phyloP scores from a whole-genome alignment of 2,329 filamentous ascomycete genomes.

The Phyllosticta capitalensis region DNA sequence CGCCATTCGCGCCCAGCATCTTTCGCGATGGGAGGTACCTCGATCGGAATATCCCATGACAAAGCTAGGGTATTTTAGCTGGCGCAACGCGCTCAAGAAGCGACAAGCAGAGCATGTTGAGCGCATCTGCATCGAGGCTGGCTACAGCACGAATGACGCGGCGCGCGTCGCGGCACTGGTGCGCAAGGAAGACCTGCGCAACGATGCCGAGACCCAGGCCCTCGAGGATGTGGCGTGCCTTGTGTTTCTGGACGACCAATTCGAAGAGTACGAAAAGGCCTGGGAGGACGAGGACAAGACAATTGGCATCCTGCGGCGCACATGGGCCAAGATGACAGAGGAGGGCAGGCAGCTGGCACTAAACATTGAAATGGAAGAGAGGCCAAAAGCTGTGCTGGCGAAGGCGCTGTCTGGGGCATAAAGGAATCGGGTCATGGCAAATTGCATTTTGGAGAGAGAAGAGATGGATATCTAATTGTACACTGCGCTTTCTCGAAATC shows the following conservation, averaged over 20 bases:
- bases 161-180: slow-evolving; percentile 61
- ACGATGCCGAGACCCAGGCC: slow-evolving; percentile 58
- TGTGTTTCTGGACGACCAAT: slow-evolving; percentile 80
- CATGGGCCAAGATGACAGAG: slow-evolving; percentile 33
- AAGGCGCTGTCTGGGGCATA: slow-evolving; percentile 3
- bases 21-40: slow-evolving; percentile 76
- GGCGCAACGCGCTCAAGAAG: slow-evolving; percentile 66
- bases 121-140: slow-evolving; percentile 43
- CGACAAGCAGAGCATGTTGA: slow-evolving; percentile 55
- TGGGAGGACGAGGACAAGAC: slow-evolving; percentile 78
- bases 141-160: slow-evolving; percentile 45
- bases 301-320: slow-evolving; percentile 38
- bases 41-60: slow-evolving; percentile 65
- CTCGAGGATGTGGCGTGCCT: slow-evolving; percentile 81
- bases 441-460: neutral
- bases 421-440: neutral
- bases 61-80: slow-evolving; percentile 66
- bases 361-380: slow-evolving; percentile 24
- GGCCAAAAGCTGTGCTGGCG: slow-evolving; percentile 16
- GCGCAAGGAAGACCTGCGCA: slow-evolving; percentile 63
- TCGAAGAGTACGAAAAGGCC: slow-evolving; percentile 66
- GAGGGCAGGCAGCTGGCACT: slow-evolving; percentile 25
- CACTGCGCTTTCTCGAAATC: neutral
- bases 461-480: neutral
- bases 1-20: slow-evolving; percentile 76